A percentile compares a stretch with the other conserved stretches of the same genome.
Evolutionary conservation across 495 filamentous ascomycete species (phyloP).

Genomic region (Talaromyces nanjingensis): DNA sequence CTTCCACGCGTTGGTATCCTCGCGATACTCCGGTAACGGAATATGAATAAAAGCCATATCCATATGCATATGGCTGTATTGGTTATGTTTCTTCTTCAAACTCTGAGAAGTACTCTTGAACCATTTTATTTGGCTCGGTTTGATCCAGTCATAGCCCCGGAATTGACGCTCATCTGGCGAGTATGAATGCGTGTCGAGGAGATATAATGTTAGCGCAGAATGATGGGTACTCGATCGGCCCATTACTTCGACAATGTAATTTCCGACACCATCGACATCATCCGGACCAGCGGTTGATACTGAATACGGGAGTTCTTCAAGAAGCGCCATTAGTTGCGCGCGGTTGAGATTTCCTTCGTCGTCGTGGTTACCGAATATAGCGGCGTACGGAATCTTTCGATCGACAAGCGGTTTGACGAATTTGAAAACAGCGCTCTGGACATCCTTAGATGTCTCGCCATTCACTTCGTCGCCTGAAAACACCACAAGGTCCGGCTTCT

Average conservation of each 20-base stretch:
- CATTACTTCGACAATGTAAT: conserved; percentile 89
- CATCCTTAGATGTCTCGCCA: conserved; percentile 84
- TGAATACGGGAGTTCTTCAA: conserved; percentile 82
- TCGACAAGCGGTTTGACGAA: conserved; percentile 79
- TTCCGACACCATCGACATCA: conserved; percentile 82
- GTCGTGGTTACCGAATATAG: conserved; percentile 96
- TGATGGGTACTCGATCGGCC: conserved; percentile 71
- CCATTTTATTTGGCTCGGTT: conserved; percentile 89
- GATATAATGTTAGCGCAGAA: conserved; percentile 85
- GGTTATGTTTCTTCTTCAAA: conserved; percentile 62
- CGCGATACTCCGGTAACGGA: conserved; percentile 80
- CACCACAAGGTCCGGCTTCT: conserved; percentile 87
- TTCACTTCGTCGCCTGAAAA: conserved; percentile 93
- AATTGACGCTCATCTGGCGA: conserved; percentile 83
- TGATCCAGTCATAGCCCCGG: conserved; percentile 92
- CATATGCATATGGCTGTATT: conserved; percentile 88
- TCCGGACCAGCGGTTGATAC: conserved; percentile 74
- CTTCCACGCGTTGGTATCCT: conserved; percentile 40
- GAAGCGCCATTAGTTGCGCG: conserved; percentile 70
- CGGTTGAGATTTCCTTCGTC: conserved; percentile 82
- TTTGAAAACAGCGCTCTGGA: conserved; percentile 92
- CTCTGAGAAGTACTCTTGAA: conserved; percentile 69
- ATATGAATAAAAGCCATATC: conserved; percentile 98
- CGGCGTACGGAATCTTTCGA: conserved; percentile 83
- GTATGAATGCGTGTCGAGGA: conserved; percentile 90